Evolutionary conservation across 306 rosid genomes (phyloP).

Genomic region (Cyclanthera cordifolia): DNA sequence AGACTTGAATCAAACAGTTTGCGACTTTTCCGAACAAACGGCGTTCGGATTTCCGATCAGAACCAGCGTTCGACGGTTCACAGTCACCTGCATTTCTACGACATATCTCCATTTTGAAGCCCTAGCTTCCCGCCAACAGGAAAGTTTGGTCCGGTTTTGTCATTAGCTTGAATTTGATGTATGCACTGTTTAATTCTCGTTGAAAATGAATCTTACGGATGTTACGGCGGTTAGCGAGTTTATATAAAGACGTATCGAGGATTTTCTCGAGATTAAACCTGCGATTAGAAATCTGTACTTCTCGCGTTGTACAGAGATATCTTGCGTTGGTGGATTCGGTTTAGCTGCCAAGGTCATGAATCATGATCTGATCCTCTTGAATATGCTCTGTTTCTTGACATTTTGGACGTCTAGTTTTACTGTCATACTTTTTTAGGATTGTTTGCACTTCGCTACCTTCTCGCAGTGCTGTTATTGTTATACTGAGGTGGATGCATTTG

Average conservation of each 20-base stretch:
- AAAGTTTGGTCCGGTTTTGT: constrained; percentile 30
- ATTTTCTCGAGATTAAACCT: no score
- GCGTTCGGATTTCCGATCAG: constrained; percentile 20
- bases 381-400: constrained; percentile 17
- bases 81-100: constrained; percentile 10
- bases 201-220: no score
- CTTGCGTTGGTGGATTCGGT: constrained; percentile 73
- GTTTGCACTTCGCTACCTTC: neutral
- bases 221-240: no score
- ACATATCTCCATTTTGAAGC: constrained; percentile 28
- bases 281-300: no score
- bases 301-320: no score
- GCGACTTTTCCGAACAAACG: constrained; percentile 17
- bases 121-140: constrained; percentile 48
- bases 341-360: constrained; percentile 84
- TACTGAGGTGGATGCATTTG: neutral
- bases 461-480: neutral
- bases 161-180: no score
- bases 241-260: no score
- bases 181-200: no score
- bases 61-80: constrained; percentile 16
- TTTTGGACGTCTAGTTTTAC: neutral
- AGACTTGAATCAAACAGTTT: constrained; percentile 76
- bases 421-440: neutral
- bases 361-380: constrained; percentile 79